These are phyloP conservation scores for Kodamaea ohmeri DNA, from an alignment of 1,139 yeast genomes.

Conservation along the genomic window DNA sequence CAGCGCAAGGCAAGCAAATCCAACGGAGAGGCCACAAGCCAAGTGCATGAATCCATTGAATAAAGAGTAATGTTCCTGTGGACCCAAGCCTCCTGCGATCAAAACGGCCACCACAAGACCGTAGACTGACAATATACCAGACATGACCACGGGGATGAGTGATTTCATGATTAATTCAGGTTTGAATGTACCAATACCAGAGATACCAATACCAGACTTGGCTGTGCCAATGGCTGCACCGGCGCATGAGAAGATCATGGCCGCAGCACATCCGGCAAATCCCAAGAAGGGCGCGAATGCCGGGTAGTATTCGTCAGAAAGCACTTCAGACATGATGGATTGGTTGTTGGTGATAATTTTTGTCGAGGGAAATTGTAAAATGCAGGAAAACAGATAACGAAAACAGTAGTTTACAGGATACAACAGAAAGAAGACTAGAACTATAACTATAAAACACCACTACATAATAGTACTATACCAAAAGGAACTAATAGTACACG, in stretches of 20 bases:
- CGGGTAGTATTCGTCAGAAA: slow-evolving; percentile 64
- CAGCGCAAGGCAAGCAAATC: slow-evolving; percentile 93
- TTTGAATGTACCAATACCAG: slow-evolving; percentile 83
- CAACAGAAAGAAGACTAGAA: too few relatives aligned
- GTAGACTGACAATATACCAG: slow-evolving; percentile 95
- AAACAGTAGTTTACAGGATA: too few relatives aligned
- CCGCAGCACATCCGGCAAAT: slow-evolving; percentile 91
- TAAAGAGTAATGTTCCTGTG: slow-evolving; percentile 71
- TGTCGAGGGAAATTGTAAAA: neutral
- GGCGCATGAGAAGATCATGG: slow-evolving; percentile 83
- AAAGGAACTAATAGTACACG: too few relatives aligned
- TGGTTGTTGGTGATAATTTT: slow-evolving; percentile 6
- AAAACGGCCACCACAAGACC: slow-evolving; percentile 95
- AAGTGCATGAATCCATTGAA: slow-evolving; percentile 97
- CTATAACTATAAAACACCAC: too few relatives aligned
- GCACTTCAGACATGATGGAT: slow-evolving; percentile 26
- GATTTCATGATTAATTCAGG: slow-evolving; percentile 84
- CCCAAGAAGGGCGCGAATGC: slow-evolving; percentile 94
- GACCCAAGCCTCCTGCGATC: slow-evolving; percentile 89
- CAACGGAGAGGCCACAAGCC: slow-evolving; percentile 93
- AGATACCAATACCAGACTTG: slow-evolving; percentile 95
- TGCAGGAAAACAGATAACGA: slow-evolving; percentile 2
- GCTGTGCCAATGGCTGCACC: slow-evolving; percentile 99
- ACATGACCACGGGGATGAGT: slow-evolving; percentile 93
- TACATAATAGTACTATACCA: too few relatives aligned